phyloP scores from a whole-genome alignment of 257 asterid species.

The Ligustrum vulgare region DNA sequence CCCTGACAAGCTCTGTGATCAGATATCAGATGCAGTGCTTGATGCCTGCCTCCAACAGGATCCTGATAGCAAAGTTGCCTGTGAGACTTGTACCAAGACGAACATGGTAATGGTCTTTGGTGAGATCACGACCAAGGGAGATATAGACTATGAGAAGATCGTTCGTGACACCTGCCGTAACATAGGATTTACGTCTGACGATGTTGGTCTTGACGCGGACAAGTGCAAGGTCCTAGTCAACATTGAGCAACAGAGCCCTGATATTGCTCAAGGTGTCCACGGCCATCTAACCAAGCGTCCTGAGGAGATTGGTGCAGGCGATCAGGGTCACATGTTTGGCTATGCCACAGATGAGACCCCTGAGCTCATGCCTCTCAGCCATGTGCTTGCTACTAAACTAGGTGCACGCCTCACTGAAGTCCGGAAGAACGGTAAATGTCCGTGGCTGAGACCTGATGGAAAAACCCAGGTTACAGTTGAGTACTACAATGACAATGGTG shows the following conservation, averaged over 20 bases:
- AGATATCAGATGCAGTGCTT: constrained; percentile 62
- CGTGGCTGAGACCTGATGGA: constrained; percentile 71
- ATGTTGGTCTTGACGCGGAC: constrained; percentile 60
- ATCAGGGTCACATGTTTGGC: constrained; percentile 67
- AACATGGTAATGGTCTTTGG: constrained; percentile 67
- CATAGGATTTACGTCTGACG: constrained; percentile 56
- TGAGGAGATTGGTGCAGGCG: constrained; percentile 67
- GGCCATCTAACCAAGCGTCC: constrained; percentile 65
- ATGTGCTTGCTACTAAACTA: constrained; percentile 59
- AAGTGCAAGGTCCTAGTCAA: constrained; percentile 60
- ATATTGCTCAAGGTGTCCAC: constrained; percentile 65
- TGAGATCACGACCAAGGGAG: constrained; percentile 63
- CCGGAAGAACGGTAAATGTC: constrained; percentile 57
- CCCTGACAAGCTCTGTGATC: constrained; percentile 77
- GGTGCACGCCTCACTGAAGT: constrained; percentile 66
- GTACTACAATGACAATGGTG: constrained; percentile 62
- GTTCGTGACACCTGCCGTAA: constrained; percentile 62
- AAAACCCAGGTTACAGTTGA: constrained; percentile 66
- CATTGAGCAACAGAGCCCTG: constrained; percentile 67
- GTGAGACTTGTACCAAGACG: constrained; percentile 67
- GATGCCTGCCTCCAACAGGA: constrained; percentile 68
- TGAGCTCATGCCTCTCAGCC: constrained; percentile 67
- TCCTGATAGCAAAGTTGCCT: constrained; percentile 67
- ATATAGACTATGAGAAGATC: constrained; percentile 56
- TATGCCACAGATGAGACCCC: constrained; percentile 70